Evolutionary conservation across 345 rosid genomes (phyloP), one percentile per base, ranked within the genome.

Genomic region (Gossypium turneri): DNA sequence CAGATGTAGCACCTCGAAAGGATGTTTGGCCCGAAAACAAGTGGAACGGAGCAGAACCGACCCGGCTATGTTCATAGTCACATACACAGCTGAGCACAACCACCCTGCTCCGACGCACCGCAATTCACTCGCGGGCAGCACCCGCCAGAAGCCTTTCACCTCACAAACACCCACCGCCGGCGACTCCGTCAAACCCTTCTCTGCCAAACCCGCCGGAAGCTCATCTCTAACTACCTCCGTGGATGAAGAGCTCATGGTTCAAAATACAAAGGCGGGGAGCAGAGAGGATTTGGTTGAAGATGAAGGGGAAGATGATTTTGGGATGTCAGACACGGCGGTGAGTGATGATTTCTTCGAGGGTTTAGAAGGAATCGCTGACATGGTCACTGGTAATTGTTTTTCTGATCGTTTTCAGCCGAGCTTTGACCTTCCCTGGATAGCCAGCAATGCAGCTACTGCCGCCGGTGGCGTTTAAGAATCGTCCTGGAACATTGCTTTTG

Each of bases 31-130:
- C 78, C 86, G 99, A 55, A 93, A 95, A 79, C 99, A 95, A 84
- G 97, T 91, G 86, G 98, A 95, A 90, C 85, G 97, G 73, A 88
- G 92, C 85, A 91, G 97, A 95, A 90, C 98, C 83, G 91, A 95
- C 80, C 97, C 99, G 56, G 80, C 80, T 25, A 89, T 90, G 89
- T 93, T 91, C 87, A 88, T 90, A 53, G 91, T 96, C 69, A 96
- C 99, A 44, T 96, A 90, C 84, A 92, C 99, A 41, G 97, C 88
- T 22, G 99, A 96, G 84, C 99, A 96, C 77, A 90, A 85, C 82
- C 98, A 96, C 82, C 92, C 92, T 11, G 97, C 94, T 50, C 99
- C 99, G 0, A 88, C 97, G 3, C 99, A 96, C 86, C 87, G 94
- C 16, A 93, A 90, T 79, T 96, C 98, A 12, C 97, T 93, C 44